Conservation (phyloP, 768 basidiomycete species). For the Daedaleopsis sinensis region DNA sequence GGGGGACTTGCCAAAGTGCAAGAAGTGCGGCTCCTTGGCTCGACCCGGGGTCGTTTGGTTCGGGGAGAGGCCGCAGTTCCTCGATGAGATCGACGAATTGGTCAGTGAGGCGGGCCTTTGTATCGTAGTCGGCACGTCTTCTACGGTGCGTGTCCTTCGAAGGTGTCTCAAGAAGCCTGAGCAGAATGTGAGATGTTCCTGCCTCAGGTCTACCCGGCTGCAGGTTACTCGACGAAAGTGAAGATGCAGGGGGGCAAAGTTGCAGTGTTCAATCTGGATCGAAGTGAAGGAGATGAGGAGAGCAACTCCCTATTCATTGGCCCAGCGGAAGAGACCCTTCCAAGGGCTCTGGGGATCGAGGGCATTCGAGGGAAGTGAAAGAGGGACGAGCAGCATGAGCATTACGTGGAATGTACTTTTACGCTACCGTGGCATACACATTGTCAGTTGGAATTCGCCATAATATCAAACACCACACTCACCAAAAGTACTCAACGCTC, state of each 20-base stretch:
- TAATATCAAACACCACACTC: background rate
- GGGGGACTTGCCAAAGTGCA: slow-evolving; percentile 35
- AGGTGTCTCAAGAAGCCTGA: no score
- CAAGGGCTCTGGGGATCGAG: slow-evolving; percentile 38
- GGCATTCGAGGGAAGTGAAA: slow-evolving; percentile 8
- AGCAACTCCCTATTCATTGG: slow-evolving; percentile 56
- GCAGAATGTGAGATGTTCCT: no score
- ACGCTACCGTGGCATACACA: background rate
- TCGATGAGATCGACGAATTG: slow-evolving; percentile 32
- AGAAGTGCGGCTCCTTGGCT: slow-evolving; percentile 33
- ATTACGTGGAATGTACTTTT: slow-evolving; percentile 3
- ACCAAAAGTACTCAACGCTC: slow-evolving; percentile 3
- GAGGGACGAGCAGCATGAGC: background rate
- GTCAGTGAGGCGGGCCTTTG: slow-evolving; percentile 37
- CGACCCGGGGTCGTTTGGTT: slow-evolving; percentile 49
- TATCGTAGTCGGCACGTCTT: slow-evolving; percentile 44
- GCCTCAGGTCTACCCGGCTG: slow-evolving; percentile 38
- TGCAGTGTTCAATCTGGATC: slow-evolving; percentile 40
- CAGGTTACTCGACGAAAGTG: slow-evolving; percentile 31
- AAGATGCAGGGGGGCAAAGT: slow-evolving; percentile 36
- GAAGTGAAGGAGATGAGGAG: slow-evolving; percentile 38
- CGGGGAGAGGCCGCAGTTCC: slow-evolving; percentile 35
- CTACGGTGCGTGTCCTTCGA: slow-evolving; percentile 31
- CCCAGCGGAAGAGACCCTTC: slow-evolving; percentile 49
- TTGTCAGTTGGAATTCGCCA: background rate